A percentile compares a stretch with the other conserved stretches of the same genome.
These are phyloP conservation scores for Schizopora paradoxa DNA, from an alignment of 1,284 basidiomycete species.

Conservation along the genomic window DNA sequence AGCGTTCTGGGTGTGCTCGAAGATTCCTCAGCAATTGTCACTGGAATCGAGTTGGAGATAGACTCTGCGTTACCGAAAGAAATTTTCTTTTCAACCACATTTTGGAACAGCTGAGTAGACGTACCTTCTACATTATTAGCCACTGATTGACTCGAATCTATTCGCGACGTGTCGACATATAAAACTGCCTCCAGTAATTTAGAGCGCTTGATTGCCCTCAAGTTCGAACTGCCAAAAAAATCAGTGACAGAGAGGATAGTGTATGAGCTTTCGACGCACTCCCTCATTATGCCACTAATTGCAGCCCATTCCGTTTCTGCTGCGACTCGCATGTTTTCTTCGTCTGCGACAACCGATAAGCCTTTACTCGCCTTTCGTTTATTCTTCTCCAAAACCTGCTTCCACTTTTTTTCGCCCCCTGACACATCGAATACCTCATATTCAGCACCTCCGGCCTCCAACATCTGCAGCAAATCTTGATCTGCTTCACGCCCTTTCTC, in stretches of 20 bases:
- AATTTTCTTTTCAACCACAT: no score
- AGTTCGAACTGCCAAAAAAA: conserved; percentile 23
- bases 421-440: conserved; percentile 54
- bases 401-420: conserved; percentile 43
- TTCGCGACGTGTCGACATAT: conserved; percentile 25
- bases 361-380: conserved; percentile 35
- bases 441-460: conserved; percentile 48
- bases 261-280: conserved; percentile 32
- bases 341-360: conserved; percentile 49
- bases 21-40: no score
- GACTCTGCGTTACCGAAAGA: no score
- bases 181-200: conserved; percentile 30
- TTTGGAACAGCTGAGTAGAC: no score
- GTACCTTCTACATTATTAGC: not conserved
- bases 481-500: conserved; percentile 47
- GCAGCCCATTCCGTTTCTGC: conserved; percentile 46
- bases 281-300: conserved; percentile 42
- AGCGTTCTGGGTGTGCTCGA: no score
- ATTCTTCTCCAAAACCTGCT: conserved; percentile 45
- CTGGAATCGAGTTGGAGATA: no score
- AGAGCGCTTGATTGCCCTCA: conserved; percentile 26
- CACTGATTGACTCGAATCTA: conserved; percentile 22
- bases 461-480: conserved; percentile 43
- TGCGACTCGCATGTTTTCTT: conserved; percentile 38
- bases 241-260: conserved; percentile 9